phyloP scores from a whole-genome alignment of 2,329 filamentous ascomycete genomes.

The Dactylella cylindrospora region DNA sequence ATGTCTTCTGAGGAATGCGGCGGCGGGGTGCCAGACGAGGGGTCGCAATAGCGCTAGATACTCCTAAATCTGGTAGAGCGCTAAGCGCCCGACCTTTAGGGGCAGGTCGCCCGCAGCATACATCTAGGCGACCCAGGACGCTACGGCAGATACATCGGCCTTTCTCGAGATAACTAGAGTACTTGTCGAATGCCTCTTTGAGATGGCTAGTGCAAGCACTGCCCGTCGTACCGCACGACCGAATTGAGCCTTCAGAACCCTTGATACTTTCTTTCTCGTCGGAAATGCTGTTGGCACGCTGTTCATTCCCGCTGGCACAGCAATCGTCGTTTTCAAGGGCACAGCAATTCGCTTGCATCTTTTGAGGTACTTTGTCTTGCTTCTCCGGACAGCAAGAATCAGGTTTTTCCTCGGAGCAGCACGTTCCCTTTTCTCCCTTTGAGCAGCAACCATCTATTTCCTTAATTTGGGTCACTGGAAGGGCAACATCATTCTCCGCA shows the following conservation, averaged over 20 bases:
- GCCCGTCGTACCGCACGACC: no score
- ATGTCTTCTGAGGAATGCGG: neutral
- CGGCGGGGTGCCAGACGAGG: neutral
- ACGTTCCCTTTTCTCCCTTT: neutral
- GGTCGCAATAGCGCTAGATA: neutral
- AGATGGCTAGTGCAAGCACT: slow-evolving; percentile 47
- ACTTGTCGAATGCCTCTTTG: slow-evolving; percentile 47
- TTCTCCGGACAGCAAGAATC: neutral
- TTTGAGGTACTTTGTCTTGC: neutral
- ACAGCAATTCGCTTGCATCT: neutral
- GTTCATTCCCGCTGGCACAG: neutral
- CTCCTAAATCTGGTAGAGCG: neutral
- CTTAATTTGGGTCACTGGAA: no score
- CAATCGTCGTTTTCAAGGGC: neutral
- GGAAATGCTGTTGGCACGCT: no score
- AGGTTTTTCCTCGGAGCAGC: neutral
- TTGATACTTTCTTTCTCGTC: no score
- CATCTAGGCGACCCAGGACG: slow-evolving; percentile 42
- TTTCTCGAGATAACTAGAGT: slow-evolving; percentile 48
- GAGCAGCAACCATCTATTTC: neutral
- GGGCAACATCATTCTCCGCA: no score
- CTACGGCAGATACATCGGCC: slow-evolving; percentile 49
- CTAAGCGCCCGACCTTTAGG: neutral
- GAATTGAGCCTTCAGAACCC: no score
- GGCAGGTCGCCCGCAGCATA: slow-evolving; percentile 5